Evolutionary conservation across 2,329 filamentous ascomycete species (phyloP).

Genomic region (Diaporthe sp.): DNA sequence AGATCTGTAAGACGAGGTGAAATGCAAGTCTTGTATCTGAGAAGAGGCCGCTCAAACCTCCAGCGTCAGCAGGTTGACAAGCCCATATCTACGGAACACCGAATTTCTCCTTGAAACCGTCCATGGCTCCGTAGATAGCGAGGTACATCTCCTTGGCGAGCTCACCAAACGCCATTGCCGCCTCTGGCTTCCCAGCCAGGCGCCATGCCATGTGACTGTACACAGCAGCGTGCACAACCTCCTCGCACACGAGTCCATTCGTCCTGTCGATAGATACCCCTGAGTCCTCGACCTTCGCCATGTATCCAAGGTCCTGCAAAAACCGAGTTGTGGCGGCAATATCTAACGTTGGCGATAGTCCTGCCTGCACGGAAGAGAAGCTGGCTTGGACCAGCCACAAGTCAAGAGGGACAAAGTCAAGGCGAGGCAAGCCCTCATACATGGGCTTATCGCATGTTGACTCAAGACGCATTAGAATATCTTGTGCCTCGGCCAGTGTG

Average conservation of each 20-base stretch:
- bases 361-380: too few species aligned
- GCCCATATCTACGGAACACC: too few species aligned
- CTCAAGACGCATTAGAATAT: not conserved
- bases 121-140: not conserved
- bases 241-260: not conserved
- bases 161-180: too few species aligned
- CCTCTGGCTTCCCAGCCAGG: not conserved
- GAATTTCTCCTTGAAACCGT: not conserved
- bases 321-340: not conserved
- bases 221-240: not conserved
- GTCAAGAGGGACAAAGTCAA: not conserved
- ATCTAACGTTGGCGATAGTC: fast-evolving
- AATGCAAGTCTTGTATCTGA: too few species aligned
- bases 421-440: not conserved
- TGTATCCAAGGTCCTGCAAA: slow-evolving; percentile 8
- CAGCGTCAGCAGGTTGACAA: too few species aligned
- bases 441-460: not conserved
- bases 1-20: too few species aligned
- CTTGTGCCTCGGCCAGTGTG: not conserved
- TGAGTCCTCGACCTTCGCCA: not conserved
- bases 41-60: too few species aligned
- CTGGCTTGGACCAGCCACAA: not conserved
- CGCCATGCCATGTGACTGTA: not conserved
- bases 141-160: slow-evolving; percentile 16
- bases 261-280: not conserved